These are phyloP conservation scores for Pichiaceae sp. DNA, from an alignment of 1,139 yeast genomes.

Conservation along the genomic window DNA sequence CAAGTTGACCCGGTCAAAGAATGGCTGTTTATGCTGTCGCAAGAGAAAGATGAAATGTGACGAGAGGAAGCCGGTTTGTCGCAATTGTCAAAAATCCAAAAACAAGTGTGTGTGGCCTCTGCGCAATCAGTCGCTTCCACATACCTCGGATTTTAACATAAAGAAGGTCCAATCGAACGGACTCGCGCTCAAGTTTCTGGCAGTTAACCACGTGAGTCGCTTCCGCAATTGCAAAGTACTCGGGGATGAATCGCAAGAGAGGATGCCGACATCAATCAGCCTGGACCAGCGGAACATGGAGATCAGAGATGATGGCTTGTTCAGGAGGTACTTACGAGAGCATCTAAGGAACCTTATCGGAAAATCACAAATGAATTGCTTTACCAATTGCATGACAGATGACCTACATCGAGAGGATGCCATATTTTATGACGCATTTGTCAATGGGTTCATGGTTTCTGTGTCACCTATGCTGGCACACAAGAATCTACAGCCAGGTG, in stretches of 20 bases:
- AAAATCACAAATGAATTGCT: constrained; percentile 5
- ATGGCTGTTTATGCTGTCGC: constrained; percentile 9
- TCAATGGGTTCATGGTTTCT: constrained; percentile 30
- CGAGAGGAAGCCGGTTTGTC: constrained; percentile 6
- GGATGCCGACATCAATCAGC: not conserved
- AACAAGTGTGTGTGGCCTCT: constrained; percentile 8
- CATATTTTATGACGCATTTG: constrained; percentile 26
- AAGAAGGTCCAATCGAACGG: constrained; percentile 5
- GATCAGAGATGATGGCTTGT: constrained; percentile 13
- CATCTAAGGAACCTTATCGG: constrained; percentile 8
- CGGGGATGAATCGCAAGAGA: not conserved
- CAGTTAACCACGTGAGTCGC: not conserved
- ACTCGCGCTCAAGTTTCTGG: not conserved
- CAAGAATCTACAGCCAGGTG: constrained; percentile 31
- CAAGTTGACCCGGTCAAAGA: not conserved
- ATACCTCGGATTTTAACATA: constrained; percentile 4
- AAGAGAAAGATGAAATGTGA: constrained; percentile 9
- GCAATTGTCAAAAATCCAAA: constrained; percentile 3
- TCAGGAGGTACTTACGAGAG: constrained; percentile 14
- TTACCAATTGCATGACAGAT: not conserved
- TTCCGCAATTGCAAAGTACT: constrained; percentile 1
- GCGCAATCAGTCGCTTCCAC: constrained; percentile 5
- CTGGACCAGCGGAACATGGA: constrained; percentile 2
- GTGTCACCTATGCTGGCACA: constrained; percentile 36
- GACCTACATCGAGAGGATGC: constrained; percentile 17